Percentiles rank a stretch among this genome's conserved stretches.
These are phyloP conservation scores for Dictyostelium discoideum DNA, from an alignment of 78 protist genomes.

Conservation along the genomic window DNA sequence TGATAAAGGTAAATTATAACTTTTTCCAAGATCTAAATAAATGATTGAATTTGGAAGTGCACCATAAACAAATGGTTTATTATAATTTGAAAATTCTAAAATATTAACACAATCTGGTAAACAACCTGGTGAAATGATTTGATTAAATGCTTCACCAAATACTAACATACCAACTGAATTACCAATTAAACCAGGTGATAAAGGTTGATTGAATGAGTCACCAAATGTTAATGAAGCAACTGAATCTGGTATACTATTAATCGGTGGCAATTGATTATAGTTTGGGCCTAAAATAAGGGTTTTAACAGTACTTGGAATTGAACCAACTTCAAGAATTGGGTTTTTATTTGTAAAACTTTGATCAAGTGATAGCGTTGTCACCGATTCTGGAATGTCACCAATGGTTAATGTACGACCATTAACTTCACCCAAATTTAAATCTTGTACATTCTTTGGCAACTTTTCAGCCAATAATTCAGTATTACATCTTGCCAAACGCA, in stretches of 20 bases:
- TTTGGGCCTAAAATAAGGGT: not conserved
- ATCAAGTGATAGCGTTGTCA: not conserved
- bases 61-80: constrained; percentile 10
- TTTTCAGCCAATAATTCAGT: not conserved
- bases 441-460: not conserved
- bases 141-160: constrained; percentile 21
- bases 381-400: not conserved
- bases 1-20: not conserved
- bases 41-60: not conserved
- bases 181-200: not conserved
- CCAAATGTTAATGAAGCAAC: not conserved
- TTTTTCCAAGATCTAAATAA: not conserved
- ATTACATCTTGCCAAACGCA: not conserved
- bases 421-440: not conserved
- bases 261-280: not conserved
- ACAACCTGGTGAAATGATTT: not conserved
- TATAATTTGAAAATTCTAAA: not conserved
- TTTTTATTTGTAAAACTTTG: not conserved
- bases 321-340: not conserved
- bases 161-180: constrained; percentile 4
- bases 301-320: not conserved
- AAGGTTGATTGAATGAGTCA: constrained; percentile 3
- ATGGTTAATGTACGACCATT: not conserved
- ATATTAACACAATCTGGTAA: not conserved
- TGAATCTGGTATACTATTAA: not conserved